phyloP scores from a whole-genome alignment of 805 yeast species.

The Metschnikowia picachoensis region DNA sequence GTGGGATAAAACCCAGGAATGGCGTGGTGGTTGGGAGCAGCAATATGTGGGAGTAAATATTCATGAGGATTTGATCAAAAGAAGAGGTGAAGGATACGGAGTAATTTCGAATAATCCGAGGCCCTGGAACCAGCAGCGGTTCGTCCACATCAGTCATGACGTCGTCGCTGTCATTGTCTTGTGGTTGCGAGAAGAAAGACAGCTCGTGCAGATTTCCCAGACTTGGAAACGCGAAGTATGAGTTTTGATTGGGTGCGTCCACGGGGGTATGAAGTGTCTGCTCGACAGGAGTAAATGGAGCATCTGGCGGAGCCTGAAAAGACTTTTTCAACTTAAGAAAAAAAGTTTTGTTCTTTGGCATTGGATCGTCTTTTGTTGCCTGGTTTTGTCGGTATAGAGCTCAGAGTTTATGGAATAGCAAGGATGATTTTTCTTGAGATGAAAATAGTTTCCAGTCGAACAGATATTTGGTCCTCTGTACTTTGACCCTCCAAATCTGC shows the following conservation, averaged over 20 bases:
- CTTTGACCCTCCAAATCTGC: not conserved
- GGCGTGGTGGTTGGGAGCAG: slow-evolving; percentile 45
- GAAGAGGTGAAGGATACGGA: slow-evolving; percentile 32
- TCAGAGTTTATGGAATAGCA: not conserved
- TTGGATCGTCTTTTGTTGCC: not conserved
- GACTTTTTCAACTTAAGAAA: slow-evolving; percentile 34
- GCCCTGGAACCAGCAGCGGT: slow-evolving; percentile 13
- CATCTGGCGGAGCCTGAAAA: slow-evolving; percentile 22
- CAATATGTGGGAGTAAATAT: slow-evolving; percentile 31
- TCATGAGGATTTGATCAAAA: slow-evolving; percentile 37
- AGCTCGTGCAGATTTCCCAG: slow-evolving; percentile 9
- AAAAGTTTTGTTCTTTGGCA: slow-evolving; percentile 32
- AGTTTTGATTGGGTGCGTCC: slow-evolving; percentile 20
- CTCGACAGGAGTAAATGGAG: slow-evolving; percentile 44
- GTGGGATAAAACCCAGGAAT: slow-evolving; percentile 40
- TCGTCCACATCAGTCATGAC: slow-evolving; percentile 40
- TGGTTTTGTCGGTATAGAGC: not conserved
- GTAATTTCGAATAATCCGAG: slow-evolving; percentile 24
- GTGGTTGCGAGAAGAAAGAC: slow-evolving; percentile 29
- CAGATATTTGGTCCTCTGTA: too few species aligned
- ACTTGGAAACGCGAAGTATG: slow-evolving; percentile 9
- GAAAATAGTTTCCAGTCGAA: too few species aligned
- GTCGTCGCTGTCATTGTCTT: slow-evolving; percentile 40
- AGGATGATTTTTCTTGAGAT: not conserved
- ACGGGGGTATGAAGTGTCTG: slow-evolving; percentile 40